These are phyloP conservation scores for Nymphaea colorata DNA, from an alignment of 164 flowering plant species.

Conservation along the genomic window DNA sequence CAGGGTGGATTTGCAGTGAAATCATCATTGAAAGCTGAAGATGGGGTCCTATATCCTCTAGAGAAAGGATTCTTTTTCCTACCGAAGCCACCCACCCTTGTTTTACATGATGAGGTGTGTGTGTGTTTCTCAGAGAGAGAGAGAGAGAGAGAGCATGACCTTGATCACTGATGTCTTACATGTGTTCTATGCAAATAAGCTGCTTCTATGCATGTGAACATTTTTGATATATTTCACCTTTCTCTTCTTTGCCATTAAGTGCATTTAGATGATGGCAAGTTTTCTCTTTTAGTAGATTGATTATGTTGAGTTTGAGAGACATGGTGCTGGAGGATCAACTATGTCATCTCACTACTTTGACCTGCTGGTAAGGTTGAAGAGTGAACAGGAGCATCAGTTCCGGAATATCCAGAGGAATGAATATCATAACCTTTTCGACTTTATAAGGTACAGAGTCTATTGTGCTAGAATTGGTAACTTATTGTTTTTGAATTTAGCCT, in stretches of 20 bases:
- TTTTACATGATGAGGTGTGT: constrained; percentile 86
- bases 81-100: constrained; percentile 98
- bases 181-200: too few relatives aligned
- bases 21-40: constrained; percentile 98
- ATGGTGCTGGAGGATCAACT: constrained; percentile 90
- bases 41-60: constrained; percentile 90
- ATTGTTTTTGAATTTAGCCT: too few relatives aligned
- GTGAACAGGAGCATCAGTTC: constrained; percentile 87
- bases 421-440: constrained; percentile 71
- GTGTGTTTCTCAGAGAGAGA: not conserved
- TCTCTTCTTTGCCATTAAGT: too few relatives aligned
- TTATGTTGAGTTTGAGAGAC: constrained; percentile 93
- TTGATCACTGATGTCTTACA: too few relatives aligned
- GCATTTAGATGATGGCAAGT: too few relatives aligned
- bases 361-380: constrained; percentile 70
- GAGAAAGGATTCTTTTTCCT: constrained; percentile 96
- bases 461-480: too few relatives aligned
- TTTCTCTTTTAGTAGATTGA: constrained; percentile 43
- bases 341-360: constrained; percentile 85
- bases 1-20: constrained; percentile 98
- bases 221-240: too few relatives aligned
- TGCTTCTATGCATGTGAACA: not conserved
- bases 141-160: not conserved
- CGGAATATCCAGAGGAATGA: constrained; percentile 94
- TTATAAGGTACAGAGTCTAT: constrained; percentile 44